Evolutionary conservation across 2,329 filamentous ascomycete genomes (phyloP).

Genomic region (Cladosporium sp.): DNA sequence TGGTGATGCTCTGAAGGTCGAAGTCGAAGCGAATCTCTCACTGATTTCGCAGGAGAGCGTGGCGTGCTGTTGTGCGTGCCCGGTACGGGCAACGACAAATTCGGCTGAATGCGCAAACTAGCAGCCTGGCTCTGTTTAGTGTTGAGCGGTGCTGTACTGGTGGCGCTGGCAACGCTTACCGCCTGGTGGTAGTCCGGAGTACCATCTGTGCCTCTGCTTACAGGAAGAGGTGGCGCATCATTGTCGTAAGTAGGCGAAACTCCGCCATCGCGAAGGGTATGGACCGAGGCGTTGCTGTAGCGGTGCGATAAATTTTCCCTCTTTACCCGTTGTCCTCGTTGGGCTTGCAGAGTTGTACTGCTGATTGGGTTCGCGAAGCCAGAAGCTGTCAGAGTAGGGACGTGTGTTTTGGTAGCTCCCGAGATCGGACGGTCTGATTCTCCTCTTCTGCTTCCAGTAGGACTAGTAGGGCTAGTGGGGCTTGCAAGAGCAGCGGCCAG

Average conservation of each 20-base stretch:
- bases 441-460: constrained; percentile 14
- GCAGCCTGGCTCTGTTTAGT: constrained; percentile 5
- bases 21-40: constrained; percentile 32
- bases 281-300: constrained; percentile 60
- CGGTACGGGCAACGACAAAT: background rate
- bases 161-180: constrained; percentile 64
- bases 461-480: constrained; percentile 8
- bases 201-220: constrained; percentile 74
- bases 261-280: constrained; percentile 40
- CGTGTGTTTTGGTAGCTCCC: constrained; percentile 74
- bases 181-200: constrained; percentile 59
- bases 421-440: constrained; percentile 55
- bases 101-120: constrained; percentile 11
- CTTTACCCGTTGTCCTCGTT: constrained; percentile 62
- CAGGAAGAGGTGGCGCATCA: constrained; percentile 53
- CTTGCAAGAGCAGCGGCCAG: constrained; percentile 21
- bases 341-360: constrained; percentile 88
- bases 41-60: constrained; percentile 23
- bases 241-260: constrained; percentile 41
- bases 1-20: constrained; percentile 39
- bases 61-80: constrained; percentile 10
- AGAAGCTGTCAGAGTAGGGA: constrained; percentile 75
- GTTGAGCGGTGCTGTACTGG: constrained; percentile 77
- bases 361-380: constrained; percentile 97
- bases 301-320: constrained; percentile 48